Evolutionary conservation across 2,329 filamentous ascomycete genomes (phyloP).

Genomic region (Fusarium chaquense): DNA sequence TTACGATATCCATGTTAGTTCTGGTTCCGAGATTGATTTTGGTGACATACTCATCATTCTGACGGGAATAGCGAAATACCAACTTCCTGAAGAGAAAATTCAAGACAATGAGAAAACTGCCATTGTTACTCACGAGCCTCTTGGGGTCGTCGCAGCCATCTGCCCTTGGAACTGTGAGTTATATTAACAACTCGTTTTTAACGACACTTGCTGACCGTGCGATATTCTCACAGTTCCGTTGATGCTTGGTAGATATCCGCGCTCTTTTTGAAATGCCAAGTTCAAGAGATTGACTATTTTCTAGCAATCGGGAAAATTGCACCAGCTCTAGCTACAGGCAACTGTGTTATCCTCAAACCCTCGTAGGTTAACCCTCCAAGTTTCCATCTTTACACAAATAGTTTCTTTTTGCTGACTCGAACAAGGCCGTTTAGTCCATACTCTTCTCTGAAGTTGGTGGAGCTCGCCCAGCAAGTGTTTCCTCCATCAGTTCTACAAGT

Average conservation of each 20-base stretch:
- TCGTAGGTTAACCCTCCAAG: not conserved
- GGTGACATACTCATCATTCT: not conserved
- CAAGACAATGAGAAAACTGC: not conserved
- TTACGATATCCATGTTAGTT: constrained; percentile 4
- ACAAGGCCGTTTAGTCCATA: not conserved
- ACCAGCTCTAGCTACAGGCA: constrained; percentile 6
- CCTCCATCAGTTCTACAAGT: constrained; percentile 6
- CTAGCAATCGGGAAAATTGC: constrained; percentile 11
- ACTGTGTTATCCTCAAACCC: constrained; percentile 11
- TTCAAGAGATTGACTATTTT: not conserved
- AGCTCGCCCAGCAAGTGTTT: constrained; percentile 8
- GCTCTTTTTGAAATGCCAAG: too few species aligned
- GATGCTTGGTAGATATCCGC: not conserved
- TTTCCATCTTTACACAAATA: too few species aligned
- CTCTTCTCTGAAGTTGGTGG: not conserved
- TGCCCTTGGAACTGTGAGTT: constrained; percentile 13
- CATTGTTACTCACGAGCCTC: not conserved
- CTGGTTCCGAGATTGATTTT: not conserved
- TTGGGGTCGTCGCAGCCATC: constrained; percentile 7
- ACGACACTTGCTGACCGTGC: not conserved
- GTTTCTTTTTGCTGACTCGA: not conserved
- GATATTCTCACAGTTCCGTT: not conserved
- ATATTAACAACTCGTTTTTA: fast-evolving
- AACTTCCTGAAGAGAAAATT: not conserved
- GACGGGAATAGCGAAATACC: not conserved